These are phyloP conservation scores for peach (Prunus persica) DNA, from an alignment of 306 rosid genomes.

Conservation along the genomic window DNA sequence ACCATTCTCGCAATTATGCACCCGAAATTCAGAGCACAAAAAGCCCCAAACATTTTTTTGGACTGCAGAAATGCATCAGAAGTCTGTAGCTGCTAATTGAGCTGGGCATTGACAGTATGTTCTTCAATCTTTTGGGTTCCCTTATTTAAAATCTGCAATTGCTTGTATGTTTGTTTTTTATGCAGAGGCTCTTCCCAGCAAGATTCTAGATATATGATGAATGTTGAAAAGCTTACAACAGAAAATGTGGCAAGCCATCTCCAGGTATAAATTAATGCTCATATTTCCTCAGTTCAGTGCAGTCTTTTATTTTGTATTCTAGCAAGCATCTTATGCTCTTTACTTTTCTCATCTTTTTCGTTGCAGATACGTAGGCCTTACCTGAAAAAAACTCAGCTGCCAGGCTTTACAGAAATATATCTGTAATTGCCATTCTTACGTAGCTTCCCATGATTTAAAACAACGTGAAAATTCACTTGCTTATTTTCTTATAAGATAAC, in stretches of 20 bases:
- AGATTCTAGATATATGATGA: conserved; percentile 85
- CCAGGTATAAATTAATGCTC: conserved; percentile 50
- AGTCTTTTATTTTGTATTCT: conserved; percentile 13
- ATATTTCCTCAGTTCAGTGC: conserved; percentile 17
- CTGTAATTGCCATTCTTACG: no score
- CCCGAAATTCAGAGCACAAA: conserved; percentile 30
- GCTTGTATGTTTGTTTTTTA: conserved; percentile 7
- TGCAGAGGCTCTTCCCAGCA: conserved; percentile 97
- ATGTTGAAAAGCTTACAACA: conserved; percentile 85
- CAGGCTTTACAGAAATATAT: conserved; percentile 24
- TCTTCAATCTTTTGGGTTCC: conserved; percentile 15
- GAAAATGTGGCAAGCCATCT: conserved; percentile 99
- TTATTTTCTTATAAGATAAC: no score
- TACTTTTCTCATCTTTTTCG: conserved; percentile 3
- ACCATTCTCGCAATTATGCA: background rate
- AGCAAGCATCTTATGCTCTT: conserved; percentile 8
- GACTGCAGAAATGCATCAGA: conserved; percentile 85
- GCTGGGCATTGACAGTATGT: conserved; percentile 80
- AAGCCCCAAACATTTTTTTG: conserved; percentile 89
- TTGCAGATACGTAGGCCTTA: conserved; percentile 91
- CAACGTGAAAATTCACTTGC: no score
- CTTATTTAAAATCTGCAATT: background rate
- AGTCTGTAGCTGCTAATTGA: conserved; percentile 78
- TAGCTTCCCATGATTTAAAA: no score
- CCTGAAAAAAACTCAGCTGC: conserved; percentile 76